Base-by-base conservation (phyloP, 2,329 filamentous ascomycete species). In the Aspergillus sp. region DNA sequence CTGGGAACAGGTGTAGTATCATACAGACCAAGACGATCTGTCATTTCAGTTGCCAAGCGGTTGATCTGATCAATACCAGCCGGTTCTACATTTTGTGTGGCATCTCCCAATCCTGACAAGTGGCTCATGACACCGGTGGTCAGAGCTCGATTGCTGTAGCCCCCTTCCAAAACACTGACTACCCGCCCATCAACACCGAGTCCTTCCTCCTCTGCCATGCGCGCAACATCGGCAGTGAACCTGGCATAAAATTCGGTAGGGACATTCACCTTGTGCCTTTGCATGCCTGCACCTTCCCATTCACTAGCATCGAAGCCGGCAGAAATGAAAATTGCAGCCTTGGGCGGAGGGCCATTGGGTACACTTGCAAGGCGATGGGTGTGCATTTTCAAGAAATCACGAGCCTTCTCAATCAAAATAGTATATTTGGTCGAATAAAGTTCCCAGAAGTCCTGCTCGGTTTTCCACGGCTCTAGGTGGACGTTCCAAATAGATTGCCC, bases 241-340 rank as follows among this genome's bases (percentile, higher is more conserved):
- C 89, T 86, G 49, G 95, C 95, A 70, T 98, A 99, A 72, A 99
- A 99, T 53, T 93, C 91, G 0, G 93, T 99, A 0, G 95, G 93
- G 2, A 99, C 95, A 69, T 96, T 96, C 68, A 96, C 93, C 57
- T 90, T 89, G 74, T 99, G 95, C 47, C 95, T 85, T 75, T 99
- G 95, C 95, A 99, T 99, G 3, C 91, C 91, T 4, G 84, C 81
- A 17, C 89, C 87, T 73, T 99, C 95, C 87, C 90, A 96, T 71
- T 99, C 92, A 70, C 93, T 97, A 3, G 95, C 95, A 75, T 99
- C 95, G 64, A 99, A 99, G 0, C 95, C 96, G 2, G 95, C 93
- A 46, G 93, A 98, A 50, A 99, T 78, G 76, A 99, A 99, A 46
- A 99, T 92, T 34, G 91, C 93, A 2, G 90, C 90, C 68, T 89